Percentiles rank a stretch among this genome's conserved stretches.
Conservation (phyloP, 2,329 filamentous ascomycete species). For the Myriosclerotinia duriaeana region DNA sequence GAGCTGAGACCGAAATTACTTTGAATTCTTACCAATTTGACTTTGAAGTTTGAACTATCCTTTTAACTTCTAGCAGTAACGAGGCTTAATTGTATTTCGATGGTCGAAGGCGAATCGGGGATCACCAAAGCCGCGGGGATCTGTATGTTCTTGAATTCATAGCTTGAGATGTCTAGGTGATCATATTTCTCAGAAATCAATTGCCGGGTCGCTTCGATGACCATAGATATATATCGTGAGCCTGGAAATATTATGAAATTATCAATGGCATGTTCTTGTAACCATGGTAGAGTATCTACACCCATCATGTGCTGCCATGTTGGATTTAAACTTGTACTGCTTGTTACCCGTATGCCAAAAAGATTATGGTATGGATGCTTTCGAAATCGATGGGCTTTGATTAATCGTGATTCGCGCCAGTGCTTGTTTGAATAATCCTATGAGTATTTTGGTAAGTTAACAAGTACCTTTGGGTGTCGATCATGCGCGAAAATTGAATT, state of each 20-base stretch:
- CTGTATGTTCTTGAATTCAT: no score
- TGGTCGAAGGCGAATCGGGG: no score
- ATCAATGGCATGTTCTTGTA: conserved; percentile 50
- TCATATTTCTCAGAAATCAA: background rate
- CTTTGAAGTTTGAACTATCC: no score
- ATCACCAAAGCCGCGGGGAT: background rate
- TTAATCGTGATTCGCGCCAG: conserved; percentile 54
- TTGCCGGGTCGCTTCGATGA: conserved; percentile 36
- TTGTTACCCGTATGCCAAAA: background rate
- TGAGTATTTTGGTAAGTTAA: conserved; percentile 50
- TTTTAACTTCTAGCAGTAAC: no score
- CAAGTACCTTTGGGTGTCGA: conserved; percentile 23
- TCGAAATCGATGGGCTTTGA: conserved; percentile 40
- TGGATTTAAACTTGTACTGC: background rate
- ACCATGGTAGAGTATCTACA: background rate
- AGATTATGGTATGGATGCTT: background rate
- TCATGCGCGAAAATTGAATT: no score
- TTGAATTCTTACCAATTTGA: no score
- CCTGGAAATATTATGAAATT: conserved; percentile 39
- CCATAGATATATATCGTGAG: conserved; percentile 39
- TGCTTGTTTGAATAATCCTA: conserved; percentile 55
- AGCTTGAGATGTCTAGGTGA: background rate
- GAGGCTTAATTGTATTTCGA: no score
- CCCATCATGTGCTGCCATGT: conserved; percentile 4
- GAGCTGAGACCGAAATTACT: no score